These are phyloP conservation scores for Tieghemiomyces parasiticus DNA, from an alignment of 192 early-diverging fungal genomes.

Conservation along the genomic window DNA sequence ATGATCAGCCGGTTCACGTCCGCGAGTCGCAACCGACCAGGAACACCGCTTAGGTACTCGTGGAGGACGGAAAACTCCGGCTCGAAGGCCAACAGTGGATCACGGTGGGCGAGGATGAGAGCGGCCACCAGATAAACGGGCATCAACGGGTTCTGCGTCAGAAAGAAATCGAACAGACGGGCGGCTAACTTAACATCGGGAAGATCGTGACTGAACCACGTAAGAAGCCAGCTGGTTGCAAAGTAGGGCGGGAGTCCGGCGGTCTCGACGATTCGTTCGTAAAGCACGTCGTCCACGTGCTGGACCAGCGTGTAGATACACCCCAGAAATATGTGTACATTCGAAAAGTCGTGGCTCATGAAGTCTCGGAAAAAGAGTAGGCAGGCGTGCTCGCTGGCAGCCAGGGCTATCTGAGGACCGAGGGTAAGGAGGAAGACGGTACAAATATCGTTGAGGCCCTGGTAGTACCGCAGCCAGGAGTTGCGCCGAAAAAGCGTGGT, in stretches of 20 bases:
- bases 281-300: constrained; percentile 7
- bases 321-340: constrained; percentile 14
- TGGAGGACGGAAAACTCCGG: constrained; percentile 1
- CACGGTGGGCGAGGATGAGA: neutral
- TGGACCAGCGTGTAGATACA: constrained; percentile 17
- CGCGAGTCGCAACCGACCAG: neutral
- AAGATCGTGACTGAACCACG: constrained; percentile 24
- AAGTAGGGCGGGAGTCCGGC: constrained; percentile 22
- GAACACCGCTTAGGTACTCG: neutral
- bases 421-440: constrained; percentile 18
- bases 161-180: constrained; percentile 22
- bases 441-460: constrained; percentile 26
- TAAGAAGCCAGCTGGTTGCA: constrained; percentile 22
- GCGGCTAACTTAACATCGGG: constrained; percentile 1
- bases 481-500: neutral
- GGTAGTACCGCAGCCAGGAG: constrained; percentile 21
- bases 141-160: constrained; percentile 20
- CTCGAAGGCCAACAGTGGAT: neutral
- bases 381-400: constrained; percentile 2
- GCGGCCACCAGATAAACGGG: constrained; percentile 19
- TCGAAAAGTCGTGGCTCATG: constrained; percentile 15
- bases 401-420: constrained; percentile 5
- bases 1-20: neutral
- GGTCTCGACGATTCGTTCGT: constrained; percentile 7
- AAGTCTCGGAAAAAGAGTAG: constrained; percentile 20